phyloP scores from a whole-genome alignment of 805 yeast genomes.

The Zygoascus ofunaensis region DNA sequence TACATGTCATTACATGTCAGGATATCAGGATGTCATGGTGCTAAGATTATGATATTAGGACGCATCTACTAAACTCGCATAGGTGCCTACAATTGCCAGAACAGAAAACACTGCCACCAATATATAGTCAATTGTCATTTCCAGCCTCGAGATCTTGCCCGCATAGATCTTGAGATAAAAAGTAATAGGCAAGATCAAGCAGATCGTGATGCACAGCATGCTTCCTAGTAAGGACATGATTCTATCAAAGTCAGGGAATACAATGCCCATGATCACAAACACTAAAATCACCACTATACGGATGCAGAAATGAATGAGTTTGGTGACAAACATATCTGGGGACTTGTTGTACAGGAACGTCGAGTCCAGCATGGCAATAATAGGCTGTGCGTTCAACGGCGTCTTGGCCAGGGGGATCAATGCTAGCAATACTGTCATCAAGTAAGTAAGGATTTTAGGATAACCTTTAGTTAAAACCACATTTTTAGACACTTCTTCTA shows the following conservation, averaged over 20 bases:
- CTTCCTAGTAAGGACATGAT: slow-evolving; percentile 77
- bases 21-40: too few species aligned
- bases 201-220: slow-evolving; percentile 67
- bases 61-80: background rate
- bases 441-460: slow-evolving; percentile 46
- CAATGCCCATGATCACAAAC: slow-evolving; percentile 50
- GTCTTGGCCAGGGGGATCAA: slow-evolving; percentile 75
- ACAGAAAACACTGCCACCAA: slow-evolving; percentile 38
- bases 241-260: slow-evolving; percentile 72
- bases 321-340: background rate
- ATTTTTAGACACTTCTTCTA: slow-evolving; percentile 72
- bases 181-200: slow-evolving; percentile 66
- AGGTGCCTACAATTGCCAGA: slow-evolving; percentile 51
- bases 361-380: slow-evolving; percentile 59
- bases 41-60: too few species aligned
- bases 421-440: slow-evolving; percentile 61
- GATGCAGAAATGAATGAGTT: slow-evolving; percentile 20
- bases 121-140: slow-evolving; percentile 33
- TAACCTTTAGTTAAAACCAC: slow-evolving; percentile 58
- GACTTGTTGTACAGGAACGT: slow-evolving; percentile 24
- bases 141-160: slow-evolving; percentile 33
- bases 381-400: slow-evolving; percentile 76
- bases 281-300: slow-evolving; percentile 44
- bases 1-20: too few species aligned
- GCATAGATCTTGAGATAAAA: slow-evolving; percentile 57